Evolutionary conservation across 2,329 filamentous ascomycete genomes (phyloP).

Genomic region (Tetracladium maxilliforme): DNA sequence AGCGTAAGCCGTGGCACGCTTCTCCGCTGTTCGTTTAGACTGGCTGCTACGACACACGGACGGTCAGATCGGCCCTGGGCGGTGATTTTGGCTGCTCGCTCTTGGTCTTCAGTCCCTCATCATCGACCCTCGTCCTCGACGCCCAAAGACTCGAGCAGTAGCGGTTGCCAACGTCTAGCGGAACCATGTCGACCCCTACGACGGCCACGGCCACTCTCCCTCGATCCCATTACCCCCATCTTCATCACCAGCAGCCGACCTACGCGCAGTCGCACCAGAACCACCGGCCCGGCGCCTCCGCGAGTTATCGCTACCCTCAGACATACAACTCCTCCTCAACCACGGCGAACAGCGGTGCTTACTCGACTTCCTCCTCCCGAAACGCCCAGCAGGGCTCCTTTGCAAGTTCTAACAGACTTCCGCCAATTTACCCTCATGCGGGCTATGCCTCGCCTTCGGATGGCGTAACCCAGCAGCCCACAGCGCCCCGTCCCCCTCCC

Average conservation of each 20-base stretch:
- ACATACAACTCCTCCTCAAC: constrained; percentile 16
- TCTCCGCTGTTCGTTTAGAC: too few species aligned
- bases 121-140: too few species aligned
- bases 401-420: constrained; percentile 14
- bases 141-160: too few species aligned
- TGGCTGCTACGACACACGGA: too few species aligned
- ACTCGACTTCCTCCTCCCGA: too few species aligned
- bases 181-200: constrained; percentile 65
- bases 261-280: constrained; percentile 34
- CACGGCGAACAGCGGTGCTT: constrained; percentile 9
- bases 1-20: too few species aligned
- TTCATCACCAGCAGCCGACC: constrained; percentile 37
- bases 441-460: constrained; percentile 9
- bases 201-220: constrained; percentile 61
- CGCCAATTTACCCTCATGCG: constrained; percentile 12
- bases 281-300: constrained; percentile 19
- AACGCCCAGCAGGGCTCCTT: constrained; percentile 13
- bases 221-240: constrained; percentile 49
- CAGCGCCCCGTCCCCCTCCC: constrained; percentile 3
- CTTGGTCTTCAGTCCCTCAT: too few species aligned
- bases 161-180: too few species aligned
- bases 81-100: too few species aligned
- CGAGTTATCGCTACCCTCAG: constrained; percentile 18
- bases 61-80: too few species aligned
- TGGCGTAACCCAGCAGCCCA: constrained; percentile 9